Percentiles rank a stretch among this genome's conserved stretches.
Conservation (phyloP, 2,329 filamentous ascomycete genomes). For the Emmonsiellopsis sp. region DNA sequence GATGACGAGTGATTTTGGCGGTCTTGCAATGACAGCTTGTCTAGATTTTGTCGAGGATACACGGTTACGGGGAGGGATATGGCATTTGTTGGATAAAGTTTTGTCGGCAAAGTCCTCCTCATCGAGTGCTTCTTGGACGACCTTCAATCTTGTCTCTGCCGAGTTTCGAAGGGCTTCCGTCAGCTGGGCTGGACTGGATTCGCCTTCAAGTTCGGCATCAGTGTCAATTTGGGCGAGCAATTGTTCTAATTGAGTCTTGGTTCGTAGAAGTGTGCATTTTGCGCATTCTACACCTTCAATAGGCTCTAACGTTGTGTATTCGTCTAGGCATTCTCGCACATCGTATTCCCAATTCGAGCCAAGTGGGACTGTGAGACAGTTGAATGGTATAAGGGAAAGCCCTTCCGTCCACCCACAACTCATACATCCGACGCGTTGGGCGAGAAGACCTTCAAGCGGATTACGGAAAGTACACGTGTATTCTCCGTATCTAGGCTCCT, state of each 20-base stretch:
- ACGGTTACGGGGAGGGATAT: slow-evolving; percentile 57
- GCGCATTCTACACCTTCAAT: slow-evolving; percentile 87
- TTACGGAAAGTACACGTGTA: slow-evolving; percentile 44
- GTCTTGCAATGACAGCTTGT: slow-evolving; percentile 74
- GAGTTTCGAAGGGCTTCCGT: slow-evolving; percentile 32
- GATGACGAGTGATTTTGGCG: slow-evolving; percentile 70
- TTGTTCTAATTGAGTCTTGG: slow-evolving; percentile 45
- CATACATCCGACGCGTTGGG: slow-evolving; percentile 81
- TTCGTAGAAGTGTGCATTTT: slow-evolving; percentile 70
- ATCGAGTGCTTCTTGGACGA: slow-evolving; percentile 62
- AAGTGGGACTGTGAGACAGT: slow-evolving; percentile 80
- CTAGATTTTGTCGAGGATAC: slow-evolving; percentile 77
- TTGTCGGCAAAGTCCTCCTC: slow-evolving; percentile 71
- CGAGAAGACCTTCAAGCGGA: slow-evolving; percentile 77
- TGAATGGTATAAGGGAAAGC: slow-evolving; percentile 84
- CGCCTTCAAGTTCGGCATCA: slow-evolving; percentile 19
- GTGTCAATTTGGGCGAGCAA: slow-evolving; percentile 38
- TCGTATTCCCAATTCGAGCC: slow-evolving; percentile 58
- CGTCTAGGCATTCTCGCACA: slow-evolving; percentile 69
- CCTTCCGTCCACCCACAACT: slow-evolving; percentile 80
- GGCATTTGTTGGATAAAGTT: slow-evolving; percentile 55
- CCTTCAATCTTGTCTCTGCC: slow-evolving; percentile 48
- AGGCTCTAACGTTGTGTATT: slow-evolving; percentile 73
- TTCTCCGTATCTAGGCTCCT: slow-evolving; percentile 5
- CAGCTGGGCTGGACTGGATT: slow-evolving; percentile 18